Conservation (phyloP, 148 eudicot species). For the Talinum fruticosum region DNA sequence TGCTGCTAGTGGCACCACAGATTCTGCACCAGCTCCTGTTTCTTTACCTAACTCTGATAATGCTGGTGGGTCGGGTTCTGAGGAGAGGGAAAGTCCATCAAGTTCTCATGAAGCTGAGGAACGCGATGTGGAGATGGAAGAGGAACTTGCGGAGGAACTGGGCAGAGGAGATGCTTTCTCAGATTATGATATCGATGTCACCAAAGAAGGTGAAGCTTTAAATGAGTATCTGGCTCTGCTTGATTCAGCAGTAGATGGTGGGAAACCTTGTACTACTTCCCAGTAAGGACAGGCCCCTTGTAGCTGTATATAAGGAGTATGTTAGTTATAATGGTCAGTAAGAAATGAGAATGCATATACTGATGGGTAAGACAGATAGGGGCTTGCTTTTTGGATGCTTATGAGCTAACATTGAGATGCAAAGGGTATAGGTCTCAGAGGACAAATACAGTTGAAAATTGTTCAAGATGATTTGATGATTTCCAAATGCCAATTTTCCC, state of each 20-base stretch:
- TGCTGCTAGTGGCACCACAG: constrained; percentile 1
- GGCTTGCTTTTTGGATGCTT: background rate
- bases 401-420: background rate
- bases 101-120: constrained; percentile 28
- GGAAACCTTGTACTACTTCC: constrained; percentile 19
- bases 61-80: constrained; percentile 17
- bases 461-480: background rate
- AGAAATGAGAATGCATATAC: background rate
- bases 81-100: constrained; percentile 22
- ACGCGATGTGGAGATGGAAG: constrained; percentile 81
- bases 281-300: background rate
- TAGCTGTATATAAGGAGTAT: constrained; percentile 7
- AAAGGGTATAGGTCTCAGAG: background rate
- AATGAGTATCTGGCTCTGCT: constrained; percentile 69
- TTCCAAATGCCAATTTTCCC: background rate
- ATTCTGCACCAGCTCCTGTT: background rate
- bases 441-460: background rate
- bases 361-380: background rate
- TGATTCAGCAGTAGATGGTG: constrained; percentile 31
- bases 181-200: constrained; percentile 88
- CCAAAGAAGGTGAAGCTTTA: constrained; percentile 87
- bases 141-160: constrained; percentile 54
- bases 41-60: constrained; percentile 8
- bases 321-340: background rate
- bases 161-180: constrained; percentile 57